phyloP scores from a whole-genome alignment of 306 rosid genomes.

The Rubus parviflorus region DNA sequence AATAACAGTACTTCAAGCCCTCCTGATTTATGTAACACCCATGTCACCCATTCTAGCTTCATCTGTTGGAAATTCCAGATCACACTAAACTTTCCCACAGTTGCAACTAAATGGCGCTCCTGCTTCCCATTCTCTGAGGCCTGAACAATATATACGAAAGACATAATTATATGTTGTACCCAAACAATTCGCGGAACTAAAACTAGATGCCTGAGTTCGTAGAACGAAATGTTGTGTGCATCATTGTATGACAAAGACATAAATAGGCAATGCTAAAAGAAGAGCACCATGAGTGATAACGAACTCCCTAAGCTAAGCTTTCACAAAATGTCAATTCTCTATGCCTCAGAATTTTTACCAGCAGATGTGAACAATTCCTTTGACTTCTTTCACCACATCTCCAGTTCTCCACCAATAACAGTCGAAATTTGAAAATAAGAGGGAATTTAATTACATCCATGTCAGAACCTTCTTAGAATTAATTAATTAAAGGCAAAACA shows the following conservation, averaged over 20 bases:
- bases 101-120: constrained; percentile 95
- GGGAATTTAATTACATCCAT: background rate
- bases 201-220: background rate
- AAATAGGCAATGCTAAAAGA: no score
- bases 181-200: background rate
- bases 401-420: no score
- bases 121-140: constrained; percentile 95
- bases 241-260: no score
- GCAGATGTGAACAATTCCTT: background rate
- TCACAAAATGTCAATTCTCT: background rate
- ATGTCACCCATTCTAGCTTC: constrained; percentile 68
- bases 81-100: constrained; percentile 97
- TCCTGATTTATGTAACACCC: constrained; percentile 86
- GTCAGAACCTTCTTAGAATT: background rate
- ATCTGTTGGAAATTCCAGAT: constrained; percentile 98
- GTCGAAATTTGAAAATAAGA: background rate
- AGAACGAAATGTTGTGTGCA: no score
- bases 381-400: background rate
- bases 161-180: background rate
- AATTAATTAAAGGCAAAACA: no score
- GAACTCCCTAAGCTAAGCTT: background rate
- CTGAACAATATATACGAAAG: constrained; percentile 34
- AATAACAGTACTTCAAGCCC: constrained; percentile 94
- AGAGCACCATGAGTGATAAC: background rate
- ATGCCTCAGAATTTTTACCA: background rate